Base-by-base conservation (phyloP, 2,329 filamentous ascomycete genomes). In the Fusarium praegraminearum region DNA sequence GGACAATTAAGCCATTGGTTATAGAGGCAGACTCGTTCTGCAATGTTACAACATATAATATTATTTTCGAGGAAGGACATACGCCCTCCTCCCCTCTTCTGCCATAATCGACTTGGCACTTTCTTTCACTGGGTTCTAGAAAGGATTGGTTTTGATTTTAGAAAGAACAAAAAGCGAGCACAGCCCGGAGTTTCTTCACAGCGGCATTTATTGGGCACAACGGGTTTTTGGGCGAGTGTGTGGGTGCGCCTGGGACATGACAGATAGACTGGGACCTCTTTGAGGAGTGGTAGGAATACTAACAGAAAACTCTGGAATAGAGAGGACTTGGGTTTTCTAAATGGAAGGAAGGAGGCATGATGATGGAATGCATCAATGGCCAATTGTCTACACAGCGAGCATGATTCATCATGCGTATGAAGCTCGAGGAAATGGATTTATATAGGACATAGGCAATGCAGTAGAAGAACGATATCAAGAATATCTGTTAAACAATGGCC, bases 171-270 rank as follows among this genome's bases (percentile, higher is more conserved):
- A 50, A 62, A 72, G 68, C 63, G 66, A 73, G 55, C 66, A 70
- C 69, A 56, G 56, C 72, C 63, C 24, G 72, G 72, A 73, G 72
- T 73, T 73, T 65, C 50, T 56, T 45, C 38, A 47, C n/a, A 57
- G 50, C 50, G 59, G 57, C 43, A 60, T 61, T 67, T 51, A 52
- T 62, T 59, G 56, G 56, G 26, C 40, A 62, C 40, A 22, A 26
- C 47, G 51, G 47, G 32, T 44, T 47, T 36, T 53, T 38, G 47
- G 53, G 45, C 35, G 45, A 24, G 40, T 22, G 22, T 11, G 44
- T 22, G 24, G 15, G 46, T 40, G 55, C 26, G 20, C 33, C 30
- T 51, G 35, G 33, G 47, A 40, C 4, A 45, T 44, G 45, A 65
- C 54, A 57, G 22, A 53, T 32, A 22, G 50, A 52, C 49, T 16